A percentile compares a stretch with the other conserved stretches of the same genome.
Conservation (phyloP, 257 asterid genomes). For the Eucommia ulmoides region DNA sequence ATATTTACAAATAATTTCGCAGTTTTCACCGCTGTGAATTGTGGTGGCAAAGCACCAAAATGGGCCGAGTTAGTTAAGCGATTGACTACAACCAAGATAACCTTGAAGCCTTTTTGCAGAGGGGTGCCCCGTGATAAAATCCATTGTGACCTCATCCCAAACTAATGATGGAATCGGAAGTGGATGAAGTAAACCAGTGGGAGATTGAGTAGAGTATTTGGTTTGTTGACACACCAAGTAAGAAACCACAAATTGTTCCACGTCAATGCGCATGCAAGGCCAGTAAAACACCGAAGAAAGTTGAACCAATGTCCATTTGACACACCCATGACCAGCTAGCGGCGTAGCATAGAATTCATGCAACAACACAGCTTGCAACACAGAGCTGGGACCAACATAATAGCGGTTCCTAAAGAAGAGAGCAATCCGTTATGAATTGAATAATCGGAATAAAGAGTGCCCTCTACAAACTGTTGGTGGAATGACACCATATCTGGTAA, state of each 20-base stretch:
- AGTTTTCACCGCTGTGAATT: not conserved
- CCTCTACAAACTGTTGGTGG: too few species aligned
- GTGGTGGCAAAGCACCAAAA: not conserved
- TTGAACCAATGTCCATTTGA: not conserved
- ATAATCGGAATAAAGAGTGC: too few species aligned
- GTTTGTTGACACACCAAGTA: not conserved
- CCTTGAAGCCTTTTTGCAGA: not conserved
- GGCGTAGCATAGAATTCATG: not conserved
- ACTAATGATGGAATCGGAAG: not conserved
- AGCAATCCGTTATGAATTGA: too few species aligned
- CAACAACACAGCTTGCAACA: too few species aligned
- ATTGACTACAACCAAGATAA: not conserved
- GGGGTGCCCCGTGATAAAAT: not conserved
- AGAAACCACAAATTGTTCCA: not conserved
- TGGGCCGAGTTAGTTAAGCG: not conserved
- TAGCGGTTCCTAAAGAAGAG: too few species aligned
- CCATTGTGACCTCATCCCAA: not conserved
- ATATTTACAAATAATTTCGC: not conserved
- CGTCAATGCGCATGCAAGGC: not conserved
- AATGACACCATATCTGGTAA: too few species aligned
- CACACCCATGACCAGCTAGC: not conserved
- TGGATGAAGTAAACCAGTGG: not conserved
- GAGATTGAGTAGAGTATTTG: not conserved
- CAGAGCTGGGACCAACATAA: too few species aligned
- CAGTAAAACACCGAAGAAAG: not conserved